Evolutionary conservation across 768 basidiomycete genomes (phyloP), one percentile per base, ranked within the genome.

Genomic region (Tulasnella sp.): DNA sequence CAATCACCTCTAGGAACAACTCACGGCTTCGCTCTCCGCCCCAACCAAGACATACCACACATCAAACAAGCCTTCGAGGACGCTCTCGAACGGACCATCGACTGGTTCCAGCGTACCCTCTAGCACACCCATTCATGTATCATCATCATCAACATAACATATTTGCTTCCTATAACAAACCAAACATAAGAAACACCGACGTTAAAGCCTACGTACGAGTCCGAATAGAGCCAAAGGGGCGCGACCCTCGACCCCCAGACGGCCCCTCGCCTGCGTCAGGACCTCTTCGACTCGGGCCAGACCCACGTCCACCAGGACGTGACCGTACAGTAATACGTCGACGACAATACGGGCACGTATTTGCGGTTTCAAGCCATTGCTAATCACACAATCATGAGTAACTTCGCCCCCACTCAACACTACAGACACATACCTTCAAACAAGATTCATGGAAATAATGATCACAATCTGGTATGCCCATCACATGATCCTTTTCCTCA

Each of bases 381-480:
- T 87, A 59, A 11, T 62, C 34, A 51, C 56, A 45, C 23, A 49
- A 62, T 48, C 57, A 57, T 32, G 23, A 42, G 56, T 12, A 34
- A 57, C 49, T 9, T 35, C 23, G 14, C 8, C 4, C n/a, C 8
- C 3, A 21, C 31, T 34, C 7, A 39, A 17, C 7, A 8, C 41
- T 9, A 31, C 23, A 37, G 21, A 21, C 14, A 21, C 77, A n/a
- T 51, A 86, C 86, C 72, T 83, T 74, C 25, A 90, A 67, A 70
- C 87, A 90, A 17, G 72, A 74, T 64, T 81, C 79, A 67, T 90
- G 87, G 62, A 88, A 68, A 85, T 86, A 90, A 68, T 90, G 87
- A 1, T 79, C 69, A 61, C 87, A 90, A 51, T 80, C 80, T 23
- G 75, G 70, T 5, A 87, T 74, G 62, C 81, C 85, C 54, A 82